Conservation (phyloP, 1,284 basidiomycete genomes). For the Peniophora sp. region DNA sequence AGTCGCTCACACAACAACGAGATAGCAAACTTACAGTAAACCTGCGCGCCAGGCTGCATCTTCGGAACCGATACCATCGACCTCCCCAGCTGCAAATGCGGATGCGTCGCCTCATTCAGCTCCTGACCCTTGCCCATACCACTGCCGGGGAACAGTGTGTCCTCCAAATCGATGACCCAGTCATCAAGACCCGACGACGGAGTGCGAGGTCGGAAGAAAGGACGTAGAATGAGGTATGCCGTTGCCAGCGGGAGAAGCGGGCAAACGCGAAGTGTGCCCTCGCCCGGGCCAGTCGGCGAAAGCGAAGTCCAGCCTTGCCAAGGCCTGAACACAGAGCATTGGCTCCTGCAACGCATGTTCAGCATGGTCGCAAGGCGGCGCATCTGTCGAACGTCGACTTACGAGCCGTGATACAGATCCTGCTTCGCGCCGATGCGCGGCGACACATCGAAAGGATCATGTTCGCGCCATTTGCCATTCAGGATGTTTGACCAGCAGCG, state of each 20-base stretch:
- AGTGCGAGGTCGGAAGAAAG: slow-evolving; percentile 53
- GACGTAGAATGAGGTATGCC: slow-evolving; percentile 69
- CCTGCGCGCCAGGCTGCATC: slow-evolving; percentile 68
- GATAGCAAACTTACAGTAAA: slow-evolving; percentile 55
- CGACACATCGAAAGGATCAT: slow-evolving; percentile 52
- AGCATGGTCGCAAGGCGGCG: not conserved
- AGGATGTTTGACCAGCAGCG: slow-evolving; percentile 50
- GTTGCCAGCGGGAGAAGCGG: slow-evolving; percentile 49
- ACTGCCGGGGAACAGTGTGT: slow-evolving; percentile 55
- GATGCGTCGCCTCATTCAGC: slow-evolving; percentile 55
- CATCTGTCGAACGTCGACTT: slow-evolving; percentile 13
- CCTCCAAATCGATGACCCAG: slow-evolving; percentile 58
- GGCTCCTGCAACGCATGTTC: slow-evolving; percentile 27
- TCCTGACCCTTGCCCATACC: slow-evolving; percentile 58
- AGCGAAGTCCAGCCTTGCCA: slow-evolving; percentile 75
- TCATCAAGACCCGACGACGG: slow-evolving; percentile 28
- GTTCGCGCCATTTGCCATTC: slow-evolving; percentile 41
- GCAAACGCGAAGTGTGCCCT: slow-evolving; percentile 63
- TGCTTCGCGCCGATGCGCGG: slow-evolving; percentile 45
- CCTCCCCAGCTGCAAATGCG: slow-evolving; percentile 55
- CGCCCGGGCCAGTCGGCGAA: slow-evolving; percentile 50
- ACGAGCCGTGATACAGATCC: slow-evolving; percentile 50
- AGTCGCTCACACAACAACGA: no score
- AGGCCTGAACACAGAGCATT: slow-evolving; percentile 69
- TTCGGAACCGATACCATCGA: slow-evolving; percentile 45